Evolutionary conservation across 2,329 filamentous ascomycete genomes (phyloP).

Genomic region (Amylocarpus encephaloides): DNA sequence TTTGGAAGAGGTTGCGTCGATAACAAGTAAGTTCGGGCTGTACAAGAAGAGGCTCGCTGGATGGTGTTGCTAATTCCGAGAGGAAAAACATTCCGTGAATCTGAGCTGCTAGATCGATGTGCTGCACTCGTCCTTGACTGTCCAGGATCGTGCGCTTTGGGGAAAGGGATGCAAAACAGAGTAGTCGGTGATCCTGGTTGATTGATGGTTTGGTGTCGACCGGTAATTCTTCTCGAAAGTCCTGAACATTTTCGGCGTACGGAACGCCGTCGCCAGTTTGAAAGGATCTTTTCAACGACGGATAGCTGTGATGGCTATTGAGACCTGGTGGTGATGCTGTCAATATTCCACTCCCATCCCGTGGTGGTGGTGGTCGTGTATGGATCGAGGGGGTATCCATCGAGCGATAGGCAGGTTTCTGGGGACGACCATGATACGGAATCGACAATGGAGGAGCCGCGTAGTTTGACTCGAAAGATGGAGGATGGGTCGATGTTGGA

Average conservation of each 20-base stretch:
- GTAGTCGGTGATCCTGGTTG: conserved; percentile 30
- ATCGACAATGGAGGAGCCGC: conserved; percentile 20
- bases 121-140: conserved; percentile 41
- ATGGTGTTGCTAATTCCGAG: conserved; percentile 49
- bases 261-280: conserved; percentile 23
- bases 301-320: conserved; percentile 29
- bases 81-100: conserved; percentile 87
- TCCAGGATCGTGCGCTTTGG: conserved; percentile 44
- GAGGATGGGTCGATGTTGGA: conserved; percentile 19
- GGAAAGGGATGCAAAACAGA: conserved; percentile 28
- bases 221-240: conserved; percentile 28
- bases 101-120: conserved; percentile 55
- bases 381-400: conserved; percentile 28
- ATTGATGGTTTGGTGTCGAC: conserved; percentile 28
- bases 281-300: conserved; percentile 30
- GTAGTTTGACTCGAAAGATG: conserved; percentile 24
- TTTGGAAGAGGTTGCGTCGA: conserved; percentile 90
- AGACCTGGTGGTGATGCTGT: conserved; percentile 26
- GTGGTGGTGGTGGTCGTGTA: conserved; percentile 17
- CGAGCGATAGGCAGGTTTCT: conserved; percentile 27
- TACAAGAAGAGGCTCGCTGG: conserved; percentile 44
- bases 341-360: conserved; percentile 21
- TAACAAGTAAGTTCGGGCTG: conserved; percentile 92
- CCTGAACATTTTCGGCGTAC: conserved; percentile 26
- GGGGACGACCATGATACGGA: conserved; percentile 24